Percentiles rank a stretch among this genome's conserved stretches.
phyloP scores from a whole-genome alignment of 176 grass and related monocot genomes.

The Ensete ventricosum region DNA sequence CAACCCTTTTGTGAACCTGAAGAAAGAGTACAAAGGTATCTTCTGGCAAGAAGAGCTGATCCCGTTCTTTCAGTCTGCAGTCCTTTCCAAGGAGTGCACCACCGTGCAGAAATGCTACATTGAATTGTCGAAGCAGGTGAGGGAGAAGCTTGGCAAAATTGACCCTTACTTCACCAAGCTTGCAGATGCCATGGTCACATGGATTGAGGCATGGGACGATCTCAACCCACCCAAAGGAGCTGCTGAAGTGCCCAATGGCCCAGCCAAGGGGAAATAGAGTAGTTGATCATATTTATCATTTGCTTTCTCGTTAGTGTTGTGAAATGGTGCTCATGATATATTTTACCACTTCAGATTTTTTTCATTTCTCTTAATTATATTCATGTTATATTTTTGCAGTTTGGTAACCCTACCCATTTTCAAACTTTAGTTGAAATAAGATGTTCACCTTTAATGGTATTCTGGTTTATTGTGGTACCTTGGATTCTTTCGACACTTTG shows the following conservation, averaged over 20 bases:
- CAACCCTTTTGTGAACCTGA: slow-evolving; percentile 97
- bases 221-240: slow-evolving; percentile 26
- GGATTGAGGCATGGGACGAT: slow-evolving; percentile 49
- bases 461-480: too few species aligned
- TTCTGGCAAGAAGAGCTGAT: slow-evolving; percentile 99
- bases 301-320: slow-evolving; percentile 11
- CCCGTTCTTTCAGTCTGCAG: slow-evolving; percentile 78
- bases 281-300: background rate
- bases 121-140: slow-evolving; percentile 60
- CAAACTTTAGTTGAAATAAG: too few species aligned
- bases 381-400: too few species aligned
- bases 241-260: slow-evolving; percentile 20
- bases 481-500: too few species aligned
- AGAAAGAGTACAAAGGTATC: slow-evolving; percentile 96
- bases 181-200: slow-evolving; percentile 42
- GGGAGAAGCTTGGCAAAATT: slow-evolving; percentile 40
- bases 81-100: slow-evolving; percentile 60
- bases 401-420: too few species aligned
- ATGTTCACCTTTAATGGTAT: too few species aligned
- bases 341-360: background rate
- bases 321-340: background rate
- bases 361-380: background rate
- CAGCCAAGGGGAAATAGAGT: slow-evolving; percentile 25
- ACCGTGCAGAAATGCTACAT: slow-evolving; percentile 91
- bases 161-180: slow-evolving; percentile 38